phyloP scores from a whole-genome alignment of 345 rosid genomes.

The Pelargonium nanum region DNA sequence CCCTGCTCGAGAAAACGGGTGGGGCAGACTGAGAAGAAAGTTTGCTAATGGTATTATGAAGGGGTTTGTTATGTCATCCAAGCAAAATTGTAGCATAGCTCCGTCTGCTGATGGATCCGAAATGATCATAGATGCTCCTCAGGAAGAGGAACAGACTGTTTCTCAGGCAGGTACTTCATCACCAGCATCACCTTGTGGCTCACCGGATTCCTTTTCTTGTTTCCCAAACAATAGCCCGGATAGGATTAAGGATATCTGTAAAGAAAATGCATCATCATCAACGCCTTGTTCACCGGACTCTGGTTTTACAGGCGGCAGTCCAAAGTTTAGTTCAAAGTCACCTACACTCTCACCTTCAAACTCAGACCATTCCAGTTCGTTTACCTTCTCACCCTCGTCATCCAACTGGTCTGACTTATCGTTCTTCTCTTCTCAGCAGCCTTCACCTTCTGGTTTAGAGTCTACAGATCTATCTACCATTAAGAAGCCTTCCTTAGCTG shows the following conservation, averaged over 20 bases:
- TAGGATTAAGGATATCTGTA: constrained; percentile 17
- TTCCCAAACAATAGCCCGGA: constrained; percentile 19
- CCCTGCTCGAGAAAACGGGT: constrained; percentile 52
- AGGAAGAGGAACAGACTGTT: constrained; percentile 15
- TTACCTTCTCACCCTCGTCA: constrained; percentile 58
- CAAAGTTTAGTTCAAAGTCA: constrained; percentile 41
- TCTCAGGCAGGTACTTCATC: constrained; percentile 12
- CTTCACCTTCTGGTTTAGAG: constrained; percentile 52
- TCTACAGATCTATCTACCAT: constrained; percentile 18
- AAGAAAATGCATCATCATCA: constrained; percentile 20
- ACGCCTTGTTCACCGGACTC: constrained; percentile 34
- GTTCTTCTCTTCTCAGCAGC: constrained; percentile 46
- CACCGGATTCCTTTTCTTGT: constrained; percentile 37
- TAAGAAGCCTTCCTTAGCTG: constrained; percentile 16
- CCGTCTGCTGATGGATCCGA: constrained; percentile 13
- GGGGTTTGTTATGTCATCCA: constrained; percentile 40
- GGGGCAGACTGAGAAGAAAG: constrained; percentile 56
- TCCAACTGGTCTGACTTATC: constrained; percentile 64
- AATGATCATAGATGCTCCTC: constrained; percentile 21
- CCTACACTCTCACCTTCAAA: constrained; percentile 60
- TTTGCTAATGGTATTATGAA: constrained; percentile 44
- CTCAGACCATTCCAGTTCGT: constrained; percentile 56
- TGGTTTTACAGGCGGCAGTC: constrained; percentile 25
- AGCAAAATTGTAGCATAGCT: constrained; percentile 14
- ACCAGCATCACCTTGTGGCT: constrained; percentile 25